Conservation (phyloP, 177 flowering plant genomes). For the Vitis hybrid region DNA sequence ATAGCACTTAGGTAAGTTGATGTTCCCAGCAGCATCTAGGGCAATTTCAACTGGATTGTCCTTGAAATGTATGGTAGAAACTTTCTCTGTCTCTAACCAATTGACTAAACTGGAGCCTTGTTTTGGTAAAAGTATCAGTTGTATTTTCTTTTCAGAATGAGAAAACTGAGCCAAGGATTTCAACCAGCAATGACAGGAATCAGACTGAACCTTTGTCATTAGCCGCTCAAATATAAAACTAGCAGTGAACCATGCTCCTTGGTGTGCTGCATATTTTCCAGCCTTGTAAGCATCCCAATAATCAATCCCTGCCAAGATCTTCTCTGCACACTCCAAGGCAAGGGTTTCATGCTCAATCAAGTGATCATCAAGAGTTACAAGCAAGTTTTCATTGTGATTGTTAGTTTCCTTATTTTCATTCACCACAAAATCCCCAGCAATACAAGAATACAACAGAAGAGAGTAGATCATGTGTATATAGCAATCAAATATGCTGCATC, state of each 20-base stretch:
- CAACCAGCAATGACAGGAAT: conserved; percentile 54
- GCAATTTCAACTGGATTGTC: conserved; percentile 16
- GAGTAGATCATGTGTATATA: conserved; percentile 34
- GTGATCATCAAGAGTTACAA: conserved; percentile 16
- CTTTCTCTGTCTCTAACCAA: conserved; percentile 23
- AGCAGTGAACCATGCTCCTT: conserved; percentile 69
- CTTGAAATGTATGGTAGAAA: conserved; percentile 4
- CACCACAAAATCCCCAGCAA: conserved; percentile 19
- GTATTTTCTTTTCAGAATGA: conserved; percentile 49
- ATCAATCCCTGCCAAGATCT: conserved; percentile 35
- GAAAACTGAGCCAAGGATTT: conserved; percentile 50
- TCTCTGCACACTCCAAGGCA: conserved; percentile 38
- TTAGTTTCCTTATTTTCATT: conserved; percentile 11
- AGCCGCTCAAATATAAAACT: conserved; percentile 51
- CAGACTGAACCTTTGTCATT: conserved; percentile 43
- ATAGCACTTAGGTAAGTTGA: conserved; percentile 12
- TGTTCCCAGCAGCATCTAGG: conserved; percentile 16
- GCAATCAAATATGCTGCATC: conserved; percentile 29
- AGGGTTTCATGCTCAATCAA: conserved; percentile 42
- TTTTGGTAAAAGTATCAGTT: conserved; percentile 31
- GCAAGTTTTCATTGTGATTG: conserved; percentile 7
- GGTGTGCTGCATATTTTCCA: conserved; percentile 68
- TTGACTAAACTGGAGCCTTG: conserved; percentile 18
- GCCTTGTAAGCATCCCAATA: conserved; percentile 69
- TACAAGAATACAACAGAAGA: conserved; percentile 38